Percentiles rank a stretch among this genome's conserved stretches.
Evolutionary conservation across 768 basidiomycete genomes (phyloP).

Genomic region (Russula foetens): DNA sequence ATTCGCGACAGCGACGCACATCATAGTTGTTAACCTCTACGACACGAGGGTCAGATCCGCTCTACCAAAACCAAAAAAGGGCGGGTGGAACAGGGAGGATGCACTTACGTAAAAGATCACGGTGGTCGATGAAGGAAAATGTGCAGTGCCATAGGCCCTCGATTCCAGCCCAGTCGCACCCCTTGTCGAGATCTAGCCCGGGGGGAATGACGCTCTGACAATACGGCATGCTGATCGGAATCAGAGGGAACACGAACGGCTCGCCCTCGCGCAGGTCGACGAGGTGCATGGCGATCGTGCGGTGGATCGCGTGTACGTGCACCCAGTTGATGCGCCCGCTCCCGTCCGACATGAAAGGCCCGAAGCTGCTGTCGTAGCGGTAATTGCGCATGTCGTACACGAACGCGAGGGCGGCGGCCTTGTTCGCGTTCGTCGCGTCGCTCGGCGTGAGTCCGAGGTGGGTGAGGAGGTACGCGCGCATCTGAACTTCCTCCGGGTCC

Average conservation of each 20-base stretch:
- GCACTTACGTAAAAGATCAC: constrained; percentile 51
- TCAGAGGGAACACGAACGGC: constrained; percentile 24
- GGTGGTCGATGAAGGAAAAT: constrained; percentile 65
- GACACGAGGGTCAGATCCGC: constrained; percentile 21
- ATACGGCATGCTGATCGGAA: constrained; percentile 44
- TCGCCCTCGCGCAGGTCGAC: constrained; percentile 33
- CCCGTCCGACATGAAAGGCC: constrained; percentile 44
- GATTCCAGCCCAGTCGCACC: constrained; percentile 51
- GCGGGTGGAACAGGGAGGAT: too few relatives aligned
- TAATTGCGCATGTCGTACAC: constrained; percentile 62
- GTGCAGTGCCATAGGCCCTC: constrained; percentile 51
- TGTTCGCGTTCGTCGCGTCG: constrained; percentile 31
- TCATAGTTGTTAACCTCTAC: constrained; percentile 43
- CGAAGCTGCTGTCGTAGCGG: constrained; percentile 39
- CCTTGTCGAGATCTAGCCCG: constrained; percentile 30
- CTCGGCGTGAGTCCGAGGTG: constrained; percentile 45
- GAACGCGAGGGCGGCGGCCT: constrained; percentile 40
- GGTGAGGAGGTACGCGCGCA: constrained; percentile 46
- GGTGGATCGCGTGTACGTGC: constrained; percentile 48
- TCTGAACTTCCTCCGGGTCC: constrained; percentile 35
- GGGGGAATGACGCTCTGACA: constrained; percentile 43
- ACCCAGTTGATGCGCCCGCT: constrained; percentile 48
- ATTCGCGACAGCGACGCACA: constrained; percentile 15
- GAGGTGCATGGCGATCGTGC: constrained; percentile 47
- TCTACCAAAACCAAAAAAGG: too few relatives aligned